Evolutionary conservation across 2,329 filamentous ascomycete species (phyloP), one percentile per base, ranked within the genome.

Genomic region (Gremmenia infestans): DNA sequence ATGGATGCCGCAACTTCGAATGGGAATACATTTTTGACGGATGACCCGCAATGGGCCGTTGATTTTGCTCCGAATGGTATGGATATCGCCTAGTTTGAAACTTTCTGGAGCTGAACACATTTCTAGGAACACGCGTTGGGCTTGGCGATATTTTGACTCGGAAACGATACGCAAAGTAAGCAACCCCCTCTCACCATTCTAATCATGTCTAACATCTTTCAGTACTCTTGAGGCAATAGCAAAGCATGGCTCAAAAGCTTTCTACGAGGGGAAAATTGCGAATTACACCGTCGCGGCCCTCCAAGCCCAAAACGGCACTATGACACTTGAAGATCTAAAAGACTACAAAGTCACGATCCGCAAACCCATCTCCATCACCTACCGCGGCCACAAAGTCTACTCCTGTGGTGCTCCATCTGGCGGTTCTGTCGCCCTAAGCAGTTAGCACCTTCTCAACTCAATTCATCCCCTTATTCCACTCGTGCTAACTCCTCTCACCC

Each of bases 331-430:
- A 2, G 86, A 89, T 64, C 71, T 89, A 12, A 72, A 74, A 59
- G 80, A 82, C 59, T 89, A 97, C 74, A 77, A 79, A 1, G 76
- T 88, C 17, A 76, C 81, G 11, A 77, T 85, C 40, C 82, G 89
- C 5, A 75, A 85, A 15, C 78, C 87, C 3, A 77, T 88, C 4
- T 78, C 77, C 62, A 88, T 72, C 23, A 75, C 80, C 15, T 91
- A 88, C 72, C 80, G 86, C 11, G 87, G 85, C 48, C 88, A 86
- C 71, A 85, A 81, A 48, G 77, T 97, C 22, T 84, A 83, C 60
- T 79, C 83, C 14, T 81, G 85, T 28, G 84, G 85, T 28, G 86
- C 90, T 0, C 93, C 93, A 0, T 87, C 87, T 22, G 88, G 88
- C 61, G 94, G 93, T 3, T 81, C 82, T 50, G 85, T 97, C 2